phyloP scores from a whole-genome alignment of 148 eudicot genomes.

The Dianthus caryophyllus region DNA sequence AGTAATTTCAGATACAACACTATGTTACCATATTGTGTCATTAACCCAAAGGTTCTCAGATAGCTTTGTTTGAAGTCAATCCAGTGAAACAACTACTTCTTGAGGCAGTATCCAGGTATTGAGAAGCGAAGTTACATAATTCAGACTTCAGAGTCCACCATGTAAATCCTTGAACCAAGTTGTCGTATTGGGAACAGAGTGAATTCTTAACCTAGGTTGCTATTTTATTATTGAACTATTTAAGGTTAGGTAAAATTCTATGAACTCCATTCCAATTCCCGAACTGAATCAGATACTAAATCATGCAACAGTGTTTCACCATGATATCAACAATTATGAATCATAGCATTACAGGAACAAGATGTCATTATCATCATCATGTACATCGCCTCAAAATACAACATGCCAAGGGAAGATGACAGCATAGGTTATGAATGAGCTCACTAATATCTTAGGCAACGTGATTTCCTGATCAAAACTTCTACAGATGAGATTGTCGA shows the following conservation, averaged over 20 bases:
- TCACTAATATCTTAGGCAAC: not conserved
- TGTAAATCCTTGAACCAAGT: no score
- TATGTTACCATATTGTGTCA: not conserved
- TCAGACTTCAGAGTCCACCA: no score
- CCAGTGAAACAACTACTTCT: not conserved
- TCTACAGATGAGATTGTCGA: not conserved
- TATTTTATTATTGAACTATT: no score
- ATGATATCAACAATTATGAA: not conserved
- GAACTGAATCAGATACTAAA: not conserved
- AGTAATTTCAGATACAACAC: not conserved
- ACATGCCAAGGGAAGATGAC: not conserved
- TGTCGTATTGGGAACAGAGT: no score
- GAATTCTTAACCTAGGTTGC: no score
- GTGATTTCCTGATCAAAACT: not conserved
- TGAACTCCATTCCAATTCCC: no score
- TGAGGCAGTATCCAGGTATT: not conserved
- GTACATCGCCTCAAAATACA: not conserved
- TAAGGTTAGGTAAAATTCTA: no score
- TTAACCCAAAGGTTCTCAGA: not conserved
- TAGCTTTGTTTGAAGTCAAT: not conserved
- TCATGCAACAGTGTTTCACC: not conserved
- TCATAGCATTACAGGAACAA: slow-evolving; percentile 1
- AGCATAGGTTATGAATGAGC: not conserved
- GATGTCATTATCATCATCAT: not conserved
- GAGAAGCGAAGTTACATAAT: not conserved